Evolutionary conservation across 2,329 filamentous ascomycete genomes (phyloP).

Genomic region (Neobulgaria alba): DNA sequence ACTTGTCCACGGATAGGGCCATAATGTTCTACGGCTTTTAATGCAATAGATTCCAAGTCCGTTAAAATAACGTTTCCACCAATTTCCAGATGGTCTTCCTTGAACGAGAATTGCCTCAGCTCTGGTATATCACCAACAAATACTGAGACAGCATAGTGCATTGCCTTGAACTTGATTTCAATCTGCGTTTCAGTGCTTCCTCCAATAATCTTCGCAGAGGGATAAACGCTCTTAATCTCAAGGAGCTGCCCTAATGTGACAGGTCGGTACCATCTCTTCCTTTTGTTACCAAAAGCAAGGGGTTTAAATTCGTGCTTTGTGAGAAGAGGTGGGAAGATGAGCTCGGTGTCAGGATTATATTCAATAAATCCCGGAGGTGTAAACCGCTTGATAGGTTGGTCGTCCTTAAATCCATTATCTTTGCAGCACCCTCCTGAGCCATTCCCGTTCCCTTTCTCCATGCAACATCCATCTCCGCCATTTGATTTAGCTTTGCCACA

Average conservation of each 20-base stretch:
- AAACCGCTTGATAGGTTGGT: constrained; percentile 56
- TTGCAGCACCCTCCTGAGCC: constrained; percentile 60
- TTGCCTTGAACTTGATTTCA: constrained; percentile 94
- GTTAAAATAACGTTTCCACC: constrained; percentile 90
- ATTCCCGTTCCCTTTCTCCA: constrained; percentile 45
- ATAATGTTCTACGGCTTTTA: constrained; percentile 71
- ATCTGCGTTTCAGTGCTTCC: constrained; percentile 97
- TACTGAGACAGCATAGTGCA: constrained; percentile 82
- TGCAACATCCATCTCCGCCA: constrained; percentile 57
- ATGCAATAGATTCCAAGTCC: constrained; percentile 78
- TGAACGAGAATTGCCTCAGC: constrained; percentile 70
- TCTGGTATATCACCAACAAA: constrained; percentile 92
- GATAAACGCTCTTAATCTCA: constrained; percentile 80
- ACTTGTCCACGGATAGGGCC: constrained; percentile 57
- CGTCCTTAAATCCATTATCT: constrained; percentile 41
- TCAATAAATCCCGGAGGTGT: constrained; percentile 87
- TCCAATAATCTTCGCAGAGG: constrained; percentile 86
- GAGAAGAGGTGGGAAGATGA: constrained; percentile 85
- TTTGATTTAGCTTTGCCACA: constrained; percentile 43
- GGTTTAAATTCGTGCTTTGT: constrained; percentile 76
- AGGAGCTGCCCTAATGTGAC: constrained; percentile 79
- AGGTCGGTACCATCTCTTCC: constrained; percentile 87
- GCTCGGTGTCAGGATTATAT: constrained; percentile 85
- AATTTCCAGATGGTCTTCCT: constrained; percentile 77
- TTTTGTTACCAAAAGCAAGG: constrained; percentile 86